phyloP scores from a whole-genome alignment of 345 rosid species.

The Anastatica hierochuntica region DNA sequence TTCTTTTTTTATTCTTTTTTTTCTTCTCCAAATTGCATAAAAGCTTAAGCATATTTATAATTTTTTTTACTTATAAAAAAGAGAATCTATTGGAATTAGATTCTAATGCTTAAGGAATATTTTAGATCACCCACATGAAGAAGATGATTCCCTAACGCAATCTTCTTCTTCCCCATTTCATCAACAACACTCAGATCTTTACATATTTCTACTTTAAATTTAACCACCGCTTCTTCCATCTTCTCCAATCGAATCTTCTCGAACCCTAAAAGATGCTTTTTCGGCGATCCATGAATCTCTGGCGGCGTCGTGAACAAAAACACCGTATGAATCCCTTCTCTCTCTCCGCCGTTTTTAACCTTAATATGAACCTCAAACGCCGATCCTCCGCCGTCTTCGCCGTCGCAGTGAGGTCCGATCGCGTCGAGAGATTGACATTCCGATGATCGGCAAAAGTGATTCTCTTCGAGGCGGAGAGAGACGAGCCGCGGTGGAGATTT shows the following conservation, averaged over 20 bases:
- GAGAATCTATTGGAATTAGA: slow-evolving; percentile 27
- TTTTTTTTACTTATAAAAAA: background rate
- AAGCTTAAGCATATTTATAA: slow-evolving; percentile 10
- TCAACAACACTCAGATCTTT: slow-evolving; percentile 75
- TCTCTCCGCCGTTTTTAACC: slow-evolving; percentile 42
- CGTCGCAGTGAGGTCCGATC: slow-evolving; percentile 36
- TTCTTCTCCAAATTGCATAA: no score
- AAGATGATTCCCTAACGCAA: slow-evolving; percentile 59
- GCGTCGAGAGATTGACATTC: slow-evolving; percentile 58
- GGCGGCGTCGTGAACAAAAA: slow-evolving; percentile 47
- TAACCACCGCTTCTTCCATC: slow-evolving; percentile 34
- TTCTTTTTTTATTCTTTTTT: slow-evolving; percentile 7
- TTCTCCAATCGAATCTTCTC: slow-evolving; percentile 55
- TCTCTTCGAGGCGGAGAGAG: slow-evolving; percentile 36
- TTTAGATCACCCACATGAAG: slow-evolving; percentile 71
- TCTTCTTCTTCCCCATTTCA: slow-evolving; percentile 53
- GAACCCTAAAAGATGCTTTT: slow-evolving; percentile 62
- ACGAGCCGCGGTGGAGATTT: slow-evolving; percentile 52
- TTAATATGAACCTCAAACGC: slow-evolving; percentile 44
- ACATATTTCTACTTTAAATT: slow-evolving; percentile 60
- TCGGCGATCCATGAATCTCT: slow-evolving; percentile 54
- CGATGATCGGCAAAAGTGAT: slow-evolving; percentile 47
- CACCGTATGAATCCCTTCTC: slow-evolving; percentile 55
- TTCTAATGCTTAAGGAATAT: slow-evolving; percentile 46
- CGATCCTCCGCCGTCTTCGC: slow-evolving; percentile 12